phyloP scores from a whole-genome alignment of 1,284 basidiomycete species.

The Pterula multifida region DNA sequence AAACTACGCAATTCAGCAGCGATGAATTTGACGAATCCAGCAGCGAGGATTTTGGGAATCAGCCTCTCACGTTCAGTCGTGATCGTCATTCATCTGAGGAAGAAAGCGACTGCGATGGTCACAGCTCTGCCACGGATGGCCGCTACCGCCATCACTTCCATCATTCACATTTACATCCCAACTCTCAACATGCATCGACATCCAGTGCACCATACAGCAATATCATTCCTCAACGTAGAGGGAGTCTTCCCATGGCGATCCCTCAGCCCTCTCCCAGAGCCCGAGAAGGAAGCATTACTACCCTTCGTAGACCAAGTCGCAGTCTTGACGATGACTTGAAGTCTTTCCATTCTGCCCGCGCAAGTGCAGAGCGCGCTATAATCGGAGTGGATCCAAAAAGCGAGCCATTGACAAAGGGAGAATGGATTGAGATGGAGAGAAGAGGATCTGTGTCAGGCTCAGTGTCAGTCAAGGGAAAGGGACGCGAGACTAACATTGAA shows the following conservation, averaged over 20 bases:
- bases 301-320: background rate
- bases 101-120: background rate
- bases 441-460: background rate
- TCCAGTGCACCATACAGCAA: background rate
- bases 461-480: conserved; percentile 1
- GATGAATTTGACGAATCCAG: background rate
- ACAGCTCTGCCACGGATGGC: background rate
- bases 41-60: background rate
- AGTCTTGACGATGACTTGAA: background rate
- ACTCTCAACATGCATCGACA: background rate
- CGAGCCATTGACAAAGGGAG: background rate
- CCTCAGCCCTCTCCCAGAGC: background rate
- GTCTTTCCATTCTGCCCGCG: background rate
- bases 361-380: background rate
- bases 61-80: background rate
- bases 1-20: background rate
- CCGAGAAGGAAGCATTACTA: background rate
- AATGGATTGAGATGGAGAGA: background rate
- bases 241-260: background rate
- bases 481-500: background rate
- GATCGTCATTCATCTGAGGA: background rate
- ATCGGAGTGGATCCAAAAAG: background rate
- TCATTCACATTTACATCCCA: background rate
- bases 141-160: background rate
- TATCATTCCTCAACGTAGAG: background rate